Conservation (phyloP, 495 filamentous ascomycete genomes). For the Penicillium turbatum region DNA sequence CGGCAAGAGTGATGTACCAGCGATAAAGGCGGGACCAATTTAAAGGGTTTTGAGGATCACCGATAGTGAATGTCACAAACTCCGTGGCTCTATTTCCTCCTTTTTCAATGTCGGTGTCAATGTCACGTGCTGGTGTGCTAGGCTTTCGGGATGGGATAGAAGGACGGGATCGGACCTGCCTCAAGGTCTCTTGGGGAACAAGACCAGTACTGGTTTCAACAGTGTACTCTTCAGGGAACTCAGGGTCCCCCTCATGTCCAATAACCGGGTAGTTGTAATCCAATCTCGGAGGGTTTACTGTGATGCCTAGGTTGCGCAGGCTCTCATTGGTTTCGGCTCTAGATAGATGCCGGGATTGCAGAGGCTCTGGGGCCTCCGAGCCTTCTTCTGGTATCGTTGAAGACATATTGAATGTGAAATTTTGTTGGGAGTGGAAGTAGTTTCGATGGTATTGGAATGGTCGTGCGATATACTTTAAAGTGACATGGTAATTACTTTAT, state of each 20-base stretch:
- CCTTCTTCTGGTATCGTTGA: too few species aligned
- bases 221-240: slow-evolving; percentile 33
- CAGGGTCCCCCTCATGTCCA: slow-evolving; percentile 16
- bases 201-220: slow-evolving; percentile 31
- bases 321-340: too few species aligned
- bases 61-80: slow-evolving; percentile 33
- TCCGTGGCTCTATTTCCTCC: slow-evolving; percentile 16
- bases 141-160: slow-evolving; percentile 10
- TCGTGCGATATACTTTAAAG: too few species aligned
- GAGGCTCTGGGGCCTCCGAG: too few species aligned
- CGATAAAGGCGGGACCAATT: slow-evolving; percentile 50
- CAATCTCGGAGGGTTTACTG: too few species aligned
- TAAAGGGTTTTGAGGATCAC: slow-evolving; percentile 50
- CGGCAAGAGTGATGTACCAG: slow-evolving; percentile 56
- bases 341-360: too few species aligned
- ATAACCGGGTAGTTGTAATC: slow-evolving; percentile 30
- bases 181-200: slow-evolving; percentile 26
- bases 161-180: slow-evolving; percentile 19
- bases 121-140: too few species aligned
- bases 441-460: too few species aligned
- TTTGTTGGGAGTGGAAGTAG: too few species aligned
- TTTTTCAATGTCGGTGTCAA: slow-evolving; percentile 21
- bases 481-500: too few species aligned
- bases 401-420: too few species aligned
- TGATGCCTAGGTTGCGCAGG: too few species aligned